Evolutionary conservation across 768 basidiomycete species (phyloP).

Genomic region (Melanogaster broomeanus): DNA sequence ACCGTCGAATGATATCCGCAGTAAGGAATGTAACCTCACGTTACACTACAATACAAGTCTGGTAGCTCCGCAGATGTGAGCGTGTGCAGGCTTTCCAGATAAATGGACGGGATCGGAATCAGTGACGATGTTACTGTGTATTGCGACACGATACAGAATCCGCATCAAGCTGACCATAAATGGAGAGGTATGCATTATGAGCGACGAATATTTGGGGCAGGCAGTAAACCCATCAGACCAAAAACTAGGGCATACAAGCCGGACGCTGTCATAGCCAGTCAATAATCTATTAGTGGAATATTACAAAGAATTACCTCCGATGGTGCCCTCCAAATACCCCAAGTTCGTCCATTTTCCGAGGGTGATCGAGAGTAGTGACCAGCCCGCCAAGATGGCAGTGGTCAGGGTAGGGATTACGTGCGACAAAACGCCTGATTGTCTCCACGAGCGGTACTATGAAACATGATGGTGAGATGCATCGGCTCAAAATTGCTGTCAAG

Average conservation of each 20-base stretch:
- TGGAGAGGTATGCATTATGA: slow-evolving; percentile 16
- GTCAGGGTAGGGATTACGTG: slow-evolving; percentile 72
- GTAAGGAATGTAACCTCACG: too few species aligned
- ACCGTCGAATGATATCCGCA: too few species aligned
- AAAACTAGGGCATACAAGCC: slow-evolving; percentile 70
- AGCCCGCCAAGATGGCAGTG: slow-evolving; percentile 67
- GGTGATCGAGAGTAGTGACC: slow-evolving; percentile 60
- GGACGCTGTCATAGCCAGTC: slow-evolving; percentile 47
- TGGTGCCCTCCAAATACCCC: slow-evolving; percentile 61
- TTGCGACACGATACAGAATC: neutral
- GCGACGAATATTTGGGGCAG: slow-evolving; percentile 58
- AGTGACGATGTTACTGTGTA: slow-evolving; percentile 1
- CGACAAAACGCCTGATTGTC: slow-evolving; percentile 67
- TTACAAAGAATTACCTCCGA: slow-evolving; percentile 53
- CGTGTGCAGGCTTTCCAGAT: slow-evolving; percentile 11
- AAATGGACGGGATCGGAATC: neutral
- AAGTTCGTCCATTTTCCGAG: slow-evolving; percentile 68
- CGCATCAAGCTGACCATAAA: neutral
- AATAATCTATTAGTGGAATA: neutral
- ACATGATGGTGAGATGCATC: slow-evolving; percentile 1
- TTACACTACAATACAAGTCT: too few species aligned
- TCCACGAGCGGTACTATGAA: slow-evolving; percentile 70
- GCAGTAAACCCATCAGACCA: slow-evolving; percentile 74
- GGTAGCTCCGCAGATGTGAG: neutral
- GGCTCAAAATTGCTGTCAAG: neutral